Evolutionary conservation across 768 basidiomycete genomes (phyloP).

Genomic region (Collybiopsis luxurians): DNA sequence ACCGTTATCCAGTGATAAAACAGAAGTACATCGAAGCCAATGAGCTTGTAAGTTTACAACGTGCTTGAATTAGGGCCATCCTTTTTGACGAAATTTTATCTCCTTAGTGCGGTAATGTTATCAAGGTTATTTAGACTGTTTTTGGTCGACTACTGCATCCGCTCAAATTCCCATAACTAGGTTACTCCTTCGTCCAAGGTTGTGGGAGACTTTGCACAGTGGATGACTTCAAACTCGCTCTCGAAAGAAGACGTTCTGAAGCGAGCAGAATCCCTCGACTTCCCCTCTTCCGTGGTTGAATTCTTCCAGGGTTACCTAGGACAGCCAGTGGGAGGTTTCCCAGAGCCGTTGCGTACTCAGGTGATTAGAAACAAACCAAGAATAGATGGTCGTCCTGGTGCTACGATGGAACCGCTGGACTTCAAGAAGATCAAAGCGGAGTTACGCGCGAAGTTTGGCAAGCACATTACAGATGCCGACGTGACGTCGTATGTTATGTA

Average conservation of each 20-base stretch:
- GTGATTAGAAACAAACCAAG: constrained; percentile 92
- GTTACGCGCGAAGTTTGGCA: constrained; percentile 90
- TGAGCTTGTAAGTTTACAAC: constrained; percentile 61
- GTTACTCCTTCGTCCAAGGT: constrained; percentile 99
- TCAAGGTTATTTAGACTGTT: constrained; percentile 57
- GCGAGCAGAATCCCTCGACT: constrained; percentile 88
- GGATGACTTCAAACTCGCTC: constrained; percentile 95
- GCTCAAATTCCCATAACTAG: constrained; percentile 25
- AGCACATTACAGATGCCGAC: constrained; percentile 90
- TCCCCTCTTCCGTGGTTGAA: constrained; percentile 95
- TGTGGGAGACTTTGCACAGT: constrained; percentile 98
- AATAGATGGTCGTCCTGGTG: constrained; percentile 92
- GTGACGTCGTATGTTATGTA: constrained; percentile 98
- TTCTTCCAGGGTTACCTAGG: constrained; percentile 99
- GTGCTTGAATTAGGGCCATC: constrained; percentile 5
- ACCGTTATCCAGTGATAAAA: constrained; percentile 72
- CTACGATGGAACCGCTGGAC: constrained; percentile 82
- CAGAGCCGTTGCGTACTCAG: constrained; percentile 88
- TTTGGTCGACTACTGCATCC: neutral
- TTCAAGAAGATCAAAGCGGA: constrained; percentile 97
- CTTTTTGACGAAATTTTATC: constrained; percentile 11
- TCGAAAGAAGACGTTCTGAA: constrained; percentile 83
- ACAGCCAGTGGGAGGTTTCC: constrained; percentile 98
- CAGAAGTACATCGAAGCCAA: constrained; percentile 99
- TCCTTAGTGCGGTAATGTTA: constrained; percentile 87